Conservation (phyloP, 2,329 filamentous ascomycete species). For the Rutstroemia sydowiana region DNA sequence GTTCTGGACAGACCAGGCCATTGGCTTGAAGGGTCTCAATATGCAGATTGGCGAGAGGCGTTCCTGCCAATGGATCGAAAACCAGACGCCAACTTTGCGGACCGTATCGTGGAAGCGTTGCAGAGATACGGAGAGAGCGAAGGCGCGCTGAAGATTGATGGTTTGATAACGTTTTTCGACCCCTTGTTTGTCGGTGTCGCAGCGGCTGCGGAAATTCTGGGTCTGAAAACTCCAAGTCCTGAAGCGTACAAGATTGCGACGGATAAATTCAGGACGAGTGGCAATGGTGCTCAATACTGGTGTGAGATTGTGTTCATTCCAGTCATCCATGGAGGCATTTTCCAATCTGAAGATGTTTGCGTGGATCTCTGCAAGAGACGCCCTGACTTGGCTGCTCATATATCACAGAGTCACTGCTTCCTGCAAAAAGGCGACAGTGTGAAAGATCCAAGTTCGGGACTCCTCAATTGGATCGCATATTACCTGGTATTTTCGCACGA, state of each 20-base stretch:
- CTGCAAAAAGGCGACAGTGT: neutral
- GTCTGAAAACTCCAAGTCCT: neutral
- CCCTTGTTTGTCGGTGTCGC: neutral
- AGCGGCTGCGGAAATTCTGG: neutral
- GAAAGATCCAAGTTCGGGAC: neutral
- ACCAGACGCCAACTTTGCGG: neutral
- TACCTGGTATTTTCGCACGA: neutral
- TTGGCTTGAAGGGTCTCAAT: neutral
- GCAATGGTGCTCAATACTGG: neutral
- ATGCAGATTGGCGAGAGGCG: neutral
- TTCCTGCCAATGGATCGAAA: conserved; percentile 1
- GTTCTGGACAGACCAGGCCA: conserved; percentile 6
- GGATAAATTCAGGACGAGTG: conserved; percentile 1
- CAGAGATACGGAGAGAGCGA: neutral
- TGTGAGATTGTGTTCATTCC: neutral
- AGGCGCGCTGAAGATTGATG: conserved; percentile 1
- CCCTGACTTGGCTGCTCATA: neutral
- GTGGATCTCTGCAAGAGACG: neutral
- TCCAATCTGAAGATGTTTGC: neutral
- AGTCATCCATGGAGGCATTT: neutral
- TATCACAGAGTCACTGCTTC: neutral
- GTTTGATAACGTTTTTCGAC: conserved; percentile 1
- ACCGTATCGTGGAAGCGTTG: neutral
- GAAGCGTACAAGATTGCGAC: neutral
- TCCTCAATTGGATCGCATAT: neutral